phyloP scores from a whole-genome alignment of 352 stramenopile species.

The Halophytophthora batemanensis region DNA sequence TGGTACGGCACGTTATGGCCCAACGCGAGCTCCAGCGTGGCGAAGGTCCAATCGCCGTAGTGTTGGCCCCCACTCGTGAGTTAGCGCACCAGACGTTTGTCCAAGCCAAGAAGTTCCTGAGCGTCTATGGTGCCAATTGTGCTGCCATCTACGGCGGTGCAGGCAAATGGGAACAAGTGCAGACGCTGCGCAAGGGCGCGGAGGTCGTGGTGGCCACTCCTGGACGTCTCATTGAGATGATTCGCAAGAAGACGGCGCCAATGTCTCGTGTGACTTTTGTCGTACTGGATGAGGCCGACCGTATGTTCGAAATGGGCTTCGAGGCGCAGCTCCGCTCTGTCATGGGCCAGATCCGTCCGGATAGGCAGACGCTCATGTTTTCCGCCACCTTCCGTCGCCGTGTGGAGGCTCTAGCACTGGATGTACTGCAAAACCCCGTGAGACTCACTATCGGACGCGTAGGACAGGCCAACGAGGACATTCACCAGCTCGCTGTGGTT shows the following conservation, averaged over 20 bases:
- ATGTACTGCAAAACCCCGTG: constrained; percentile 79
- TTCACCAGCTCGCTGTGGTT: constrained; percentile 78
- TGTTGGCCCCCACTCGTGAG: constrained; percentile 78
- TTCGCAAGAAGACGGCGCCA: constrained; percentile 63
- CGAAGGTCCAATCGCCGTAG: constrained; percentile 77
- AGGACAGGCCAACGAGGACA: constrained; percentile 90
- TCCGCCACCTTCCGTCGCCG: constrained; percentile 79
- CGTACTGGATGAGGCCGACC: constrained; percentile 86
- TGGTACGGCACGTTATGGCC: constrained; percentile 89
- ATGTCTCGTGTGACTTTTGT: constrained; percentile 81
- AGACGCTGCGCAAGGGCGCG: constrained; percentile 63
- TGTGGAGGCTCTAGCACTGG: constrained; percentile 67
- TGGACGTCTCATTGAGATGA: constrained; percentile 80
- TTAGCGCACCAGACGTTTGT: constrained; percentile 84
- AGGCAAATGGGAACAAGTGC: constrained; percentile 84
- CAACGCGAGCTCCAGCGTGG: constrained; percentile 70
- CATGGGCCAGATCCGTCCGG: constrained; percentile 77
- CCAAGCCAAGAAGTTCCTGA: constrained; percentile 82
- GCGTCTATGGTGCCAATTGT: constrained; percentile 62
- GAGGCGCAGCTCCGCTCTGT: constrained; percentile 81
- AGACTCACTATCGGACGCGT: constrained; percentile 79
- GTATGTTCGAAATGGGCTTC: constrained; percentile 91
- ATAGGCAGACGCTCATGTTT: constrained; percentile 87
- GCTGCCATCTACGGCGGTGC: constrained; percentile 77
- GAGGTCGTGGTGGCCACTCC: constrained; percentile 82